A percentile compares a stretch with the other conserved stretches of the same genome.
These are phyloP conservation scores for Penicillium waksmanii DNA, from an alignment of 495 filamentous ascomycete genomes.

Conservation along the genomic window DNA sequence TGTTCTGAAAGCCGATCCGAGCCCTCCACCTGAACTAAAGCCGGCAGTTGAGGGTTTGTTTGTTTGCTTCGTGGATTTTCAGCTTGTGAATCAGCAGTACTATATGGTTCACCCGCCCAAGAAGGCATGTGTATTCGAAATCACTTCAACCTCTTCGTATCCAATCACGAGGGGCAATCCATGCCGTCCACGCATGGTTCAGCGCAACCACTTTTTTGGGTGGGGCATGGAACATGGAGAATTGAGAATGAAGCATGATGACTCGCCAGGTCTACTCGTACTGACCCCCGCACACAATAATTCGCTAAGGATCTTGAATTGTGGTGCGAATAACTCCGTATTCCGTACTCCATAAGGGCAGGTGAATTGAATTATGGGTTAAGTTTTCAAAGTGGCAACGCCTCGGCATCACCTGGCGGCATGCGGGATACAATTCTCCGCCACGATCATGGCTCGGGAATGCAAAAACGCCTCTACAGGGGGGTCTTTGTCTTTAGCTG, in stretches of 20 bases:
- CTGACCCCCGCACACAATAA: neutral
- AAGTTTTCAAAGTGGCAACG: neutral
- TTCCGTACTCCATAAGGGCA: too few relatives aligned
- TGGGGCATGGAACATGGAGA: too few relatives aligned
- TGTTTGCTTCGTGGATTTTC: neutral
- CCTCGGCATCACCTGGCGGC: neutral
- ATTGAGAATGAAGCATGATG: neutral
- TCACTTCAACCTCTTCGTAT: neutral
- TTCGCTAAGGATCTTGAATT: neutral
- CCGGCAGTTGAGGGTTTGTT: neutral
- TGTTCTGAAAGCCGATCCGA: neutral
- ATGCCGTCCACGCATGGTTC: neutral
- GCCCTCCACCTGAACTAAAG: neutral
- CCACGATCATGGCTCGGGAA: neutral
- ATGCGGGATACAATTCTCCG: neutral
- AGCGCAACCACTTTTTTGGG: neutral
- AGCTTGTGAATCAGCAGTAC: neutral
- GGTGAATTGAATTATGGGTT: neutral
- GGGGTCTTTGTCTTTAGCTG: neutral
- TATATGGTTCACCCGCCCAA: neutral
- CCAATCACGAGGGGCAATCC: neutral
- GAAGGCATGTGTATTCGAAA: neutral
- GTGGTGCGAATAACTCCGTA: neutral
- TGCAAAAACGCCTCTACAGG: neutral
- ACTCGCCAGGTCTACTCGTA: neutral